Conservation (phyloP, 1,284 basidiomycete genomes). For the Ustilago shanxiensis region DNA sequence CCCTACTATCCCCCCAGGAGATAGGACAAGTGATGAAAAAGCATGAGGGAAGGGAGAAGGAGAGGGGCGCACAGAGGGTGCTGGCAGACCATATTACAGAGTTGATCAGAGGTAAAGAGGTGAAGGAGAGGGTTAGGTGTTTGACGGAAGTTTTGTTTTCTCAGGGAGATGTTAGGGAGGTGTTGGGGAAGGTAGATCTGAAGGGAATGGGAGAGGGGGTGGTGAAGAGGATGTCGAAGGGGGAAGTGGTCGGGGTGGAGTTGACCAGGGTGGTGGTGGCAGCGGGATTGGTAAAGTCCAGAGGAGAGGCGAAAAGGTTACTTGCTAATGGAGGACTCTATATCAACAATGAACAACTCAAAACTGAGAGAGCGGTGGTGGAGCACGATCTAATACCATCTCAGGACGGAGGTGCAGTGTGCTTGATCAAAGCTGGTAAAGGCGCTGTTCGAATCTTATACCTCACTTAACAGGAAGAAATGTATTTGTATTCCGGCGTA, state of each 20-base stretch:
- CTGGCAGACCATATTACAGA: conserved; percentile 89
- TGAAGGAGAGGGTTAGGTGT: conserved; percentile 72
- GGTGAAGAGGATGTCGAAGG: neutral
- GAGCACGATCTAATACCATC: conserved; percentile 12
- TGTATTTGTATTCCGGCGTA: neutral
- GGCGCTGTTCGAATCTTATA: conserved; percentile 14
- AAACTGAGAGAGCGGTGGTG: neutral
- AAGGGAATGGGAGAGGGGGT: neutral
- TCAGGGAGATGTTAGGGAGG: conserved; percentile 64
- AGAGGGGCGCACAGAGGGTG: conserved; percentile 79
- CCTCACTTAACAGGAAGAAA: neutral
- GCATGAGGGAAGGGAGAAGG: conserved; percentile 73
- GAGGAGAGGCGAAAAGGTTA: conserved; percentile 38
- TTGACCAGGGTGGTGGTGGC: neutral
- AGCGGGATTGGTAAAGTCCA: conserved; percentile 21
- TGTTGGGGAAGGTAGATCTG: conserved; percentile 1
- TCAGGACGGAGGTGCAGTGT: neutral
- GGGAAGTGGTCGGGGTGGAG: too few relatives aligned
- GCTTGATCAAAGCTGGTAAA: conserved; percentile 32
- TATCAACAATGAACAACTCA: conserved; percentile 29
- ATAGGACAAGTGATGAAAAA: conserved; percentile 76
- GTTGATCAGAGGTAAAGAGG: conserved; percentile 74
- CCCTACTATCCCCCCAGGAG: conserved; percentile 77
- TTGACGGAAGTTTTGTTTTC: conserved; percentile 77
- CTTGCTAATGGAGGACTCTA: conserved; percentile 32